Conservation (phyloP, 805 yeast genomes). For the Ogataea degrootiae region DNA sequence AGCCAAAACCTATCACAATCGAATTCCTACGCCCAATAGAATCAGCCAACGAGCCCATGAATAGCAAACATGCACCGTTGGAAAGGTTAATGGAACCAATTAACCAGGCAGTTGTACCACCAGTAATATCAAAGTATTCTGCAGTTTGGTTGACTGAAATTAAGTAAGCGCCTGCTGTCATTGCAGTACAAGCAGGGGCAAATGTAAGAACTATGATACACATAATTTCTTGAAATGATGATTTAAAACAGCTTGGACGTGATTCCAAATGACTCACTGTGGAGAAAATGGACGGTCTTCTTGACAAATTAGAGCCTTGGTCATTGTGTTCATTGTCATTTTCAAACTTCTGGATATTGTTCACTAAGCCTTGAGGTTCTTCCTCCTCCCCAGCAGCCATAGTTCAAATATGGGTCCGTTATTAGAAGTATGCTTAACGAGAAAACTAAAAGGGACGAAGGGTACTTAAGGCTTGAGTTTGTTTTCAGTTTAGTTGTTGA, state of each 20-base stretch:
- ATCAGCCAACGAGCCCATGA: slow-evolving; percentile 35
- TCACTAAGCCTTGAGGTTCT: too few species aligned
- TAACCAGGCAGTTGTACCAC: slow-evolving; percentile 34
- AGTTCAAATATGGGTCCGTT: too few species aligned
- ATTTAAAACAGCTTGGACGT: slow-evolving; percentile 31
- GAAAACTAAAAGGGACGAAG: too few species aligned
- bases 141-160: slow-evolving; percentile 28
- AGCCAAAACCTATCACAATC: slow-evolving; percentile 23
- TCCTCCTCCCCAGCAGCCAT: too few species aligned
- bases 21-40: slow-evolving; percentile 31
- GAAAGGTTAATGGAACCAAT: slow-evolving; percentile 30
- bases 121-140: slow-evolving; percentile 25
- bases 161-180: slow-evolving; percentile 26
- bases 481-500: too few species aligned
- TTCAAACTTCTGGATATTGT: too few species aligned
- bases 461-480: too few species aligned
- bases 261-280: slow-evolving; percentile 1
- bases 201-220: slow-evolving; percentile 25
- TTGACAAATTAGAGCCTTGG: neutral
- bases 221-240: slow-evolving; percentile 24
- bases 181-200: slow-evolving; percentile 28
- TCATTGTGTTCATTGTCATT: too few species aligned
- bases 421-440: too few species aligned
- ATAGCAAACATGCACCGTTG: slow-evolving; percentile 31
- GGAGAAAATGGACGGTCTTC: neutral